These are phyloP conservation scores for Barnettozyma botsteinii DNA, from an alignment of 805 yeast species.

Conservation along the genomic window DNA sequence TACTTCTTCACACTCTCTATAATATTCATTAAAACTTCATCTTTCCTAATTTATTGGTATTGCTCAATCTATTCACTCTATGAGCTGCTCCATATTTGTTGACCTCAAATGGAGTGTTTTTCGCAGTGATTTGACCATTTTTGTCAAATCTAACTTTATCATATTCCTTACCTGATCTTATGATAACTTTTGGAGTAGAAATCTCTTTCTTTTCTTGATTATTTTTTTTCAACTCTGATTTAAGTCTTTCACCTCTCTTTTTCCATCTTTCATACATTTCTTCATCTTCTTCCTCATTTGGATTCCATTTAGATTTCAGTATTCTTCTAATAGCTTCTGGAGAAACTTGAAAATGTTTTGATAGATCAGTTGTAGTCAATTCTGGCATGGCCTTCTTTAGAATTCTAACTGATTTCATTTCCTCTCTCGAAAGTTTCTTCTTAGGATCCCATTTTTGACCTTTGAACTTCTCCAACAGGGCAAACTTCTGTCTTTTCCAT, in stretches of 20 bases:
- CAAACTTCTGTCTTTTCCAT: conserved; percentile 67
- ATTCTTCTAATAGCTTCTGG: conserved; percentile 83
- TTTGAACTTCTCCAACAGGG: conserved; percentile 55
- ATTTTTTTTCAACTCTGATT: conserved; percentile 11
- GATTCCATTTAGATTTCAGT: conserved; percentile 70
- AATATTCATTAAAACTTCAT: conserved; percentile 7
- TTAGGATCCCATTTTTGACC: conserved; percentile 60
- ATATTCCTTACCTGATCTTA: conserved; percentile 11
- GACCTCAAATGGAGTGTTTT: not conserved
- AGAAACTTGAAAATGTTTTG: conserved; percentile 60
- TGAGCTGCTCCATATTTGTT: conserved; percentile 5
- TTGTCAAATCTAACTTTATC: conserved; percentile 7
- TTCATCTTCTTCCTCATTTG: conserved; percentile 48
- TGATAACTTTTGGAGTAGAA: conserved; percentile 7
- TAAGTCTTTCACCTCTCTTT: conserved; percentile 38
- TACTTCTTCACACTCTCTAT: not conserved
- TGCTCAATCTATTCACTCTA: conserved; percentile 12
- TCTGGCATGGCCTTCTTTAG: conserved; percentile 54
- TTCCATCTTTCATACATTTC: conserved; percentile 47
- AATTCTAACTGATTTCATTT: conserved; percentile 58
- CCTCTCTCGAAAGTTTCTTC: conserved; percentile 58
- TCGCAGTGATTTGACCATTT: conserved; percentile 1
- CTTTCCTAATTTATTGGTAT: conserved; percentile 7
- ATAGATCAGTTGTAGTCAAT: conserved; percentile 52
- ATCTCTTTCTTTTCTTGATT: not conserved